Base-by-base conservation (phyloP, 163 green algal species). In the Chloromonas sp. region DNA sequence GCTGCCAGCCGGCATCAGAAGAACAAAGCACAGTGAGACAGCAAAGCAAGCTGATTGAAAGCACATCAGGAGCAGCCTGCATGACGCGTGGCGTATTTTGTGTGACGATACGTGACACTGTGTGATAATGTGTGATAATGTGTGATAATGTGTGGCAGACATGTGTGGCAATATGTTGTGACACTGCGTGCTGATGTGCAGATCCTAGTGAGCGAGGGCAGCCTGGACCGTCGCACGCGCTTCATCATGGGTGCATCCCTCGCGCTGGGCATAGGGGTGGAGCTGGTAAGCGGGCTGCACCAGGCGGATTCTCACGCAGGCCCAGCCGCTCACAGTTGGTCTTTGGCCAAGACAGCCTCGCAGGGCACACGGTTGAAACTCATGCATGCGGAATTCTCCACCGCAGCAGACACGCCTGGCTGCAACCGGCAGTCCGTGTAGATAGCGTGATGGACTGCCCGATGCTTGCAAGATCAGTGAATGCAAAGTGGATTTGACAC, bases 161-260 rank as follows among this genome's bases (percentile, higher is more conserved):
- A 61, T 58, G 58, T 84, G 8, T 77, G 59, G 60, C 83, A 62
- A 59, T 13, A 76, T 87, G 36, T 78, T 3, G 11, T 70, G 1
- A 74, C n/a, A 11, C 14, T 36, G 60, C 2, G 1, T 1, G 83
- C 61, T 66, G 58, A 78, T 81, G 66, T 81, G 76, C 77, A 86
- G 79, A 89, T 89, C 81, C 81, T 87, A 81, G 82, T 88, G 60
- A 83, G 85, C 2, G 82, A 82, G 62, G 84, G 84, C 61, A 61
- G 81, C 79, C 84, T 96, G 57, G 92, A 79, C n/a, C 91, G 95
- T 77, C 93, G 95, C 87, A 94, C 92, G 70, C 94, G 94, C 78
- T 96, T 97, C 90, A 97, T 98, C 90, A 59, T 94, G n/a, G 89
- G 91, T 3, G 92, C 93, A 78, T 89, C 93, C 0, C 83, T 96